Evolutionary conservation across 2,329 filamentous ascomycete species (phyloP).

Genomic region (Akanthomyces uredinophilus): DNA sequence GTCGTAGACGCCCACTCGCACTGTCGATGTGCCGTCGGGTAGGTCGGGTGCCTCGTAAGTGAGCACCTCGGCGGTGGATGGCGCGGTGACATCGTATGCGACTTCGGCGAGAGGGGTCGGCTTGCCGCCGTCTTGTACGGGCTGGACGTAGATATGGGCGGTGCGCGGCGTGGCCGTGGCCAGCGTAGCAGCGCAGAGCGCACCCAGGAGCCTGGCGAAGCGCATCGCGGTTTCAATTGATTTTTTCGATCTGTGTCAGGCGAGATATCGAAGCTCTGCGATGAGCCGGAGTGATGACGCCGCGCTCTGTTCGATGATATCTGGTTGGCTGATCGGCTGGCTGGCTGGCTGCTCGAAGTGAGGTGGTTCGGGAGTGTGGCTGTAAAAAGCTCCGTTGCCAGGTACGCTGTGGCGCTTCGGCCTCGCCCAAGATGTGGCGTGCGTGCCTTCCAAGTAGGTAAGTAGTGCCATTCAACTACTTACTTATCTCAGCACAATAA

Average conservation of each 20-base stretch:
- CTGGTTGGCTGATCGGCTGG: not conserved
- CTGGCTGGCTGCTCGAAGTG: not conserved
- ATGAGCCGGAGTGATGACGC: not conserved
- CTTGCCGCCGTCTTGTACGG: conserved; percentile 33
- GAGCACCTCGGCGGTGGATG: conserved; percentile 41
- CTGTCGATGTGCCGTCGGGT: conserved; percentile 38
- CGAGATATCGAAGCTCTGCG: not conserved
- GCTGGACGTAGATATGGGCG: conserved; percentile 51
- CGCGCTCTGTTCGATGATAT: not conserved
- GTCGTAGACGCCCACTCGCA: conserved; percentile 57
- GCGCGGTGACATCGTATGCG: conserved; percentile 45
- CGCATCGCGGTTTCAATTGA: conserved; percentile 33
- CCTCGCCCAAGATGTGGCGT: no score
- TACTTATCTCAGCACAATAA: no score
- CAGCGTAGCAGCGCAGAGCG: conserved; percentile 38
- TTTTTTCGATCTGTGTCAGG: not conserved
- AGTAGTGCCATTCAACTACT: no score
- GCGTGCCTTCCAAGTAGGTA: no score
- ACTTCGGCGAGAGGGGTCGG: conserved; percentile 51
- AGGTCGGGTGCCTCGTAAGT: conserved; percentile 55
- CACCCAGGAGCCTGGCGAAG: conserved; percentile 34
- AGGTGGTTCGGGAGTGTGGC: conserved; percentile 3
- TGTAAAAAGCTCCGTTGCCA: not conserved
- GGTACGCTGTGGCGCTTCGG: no score
- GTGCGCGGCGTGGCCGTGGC: conserved; percentile 38